These are phyloP conservation scores for Rhynchospora tenuis DNA, from an alignment of 176 grass and related monocot genomes.

Conservation along the genomic window DNA sequence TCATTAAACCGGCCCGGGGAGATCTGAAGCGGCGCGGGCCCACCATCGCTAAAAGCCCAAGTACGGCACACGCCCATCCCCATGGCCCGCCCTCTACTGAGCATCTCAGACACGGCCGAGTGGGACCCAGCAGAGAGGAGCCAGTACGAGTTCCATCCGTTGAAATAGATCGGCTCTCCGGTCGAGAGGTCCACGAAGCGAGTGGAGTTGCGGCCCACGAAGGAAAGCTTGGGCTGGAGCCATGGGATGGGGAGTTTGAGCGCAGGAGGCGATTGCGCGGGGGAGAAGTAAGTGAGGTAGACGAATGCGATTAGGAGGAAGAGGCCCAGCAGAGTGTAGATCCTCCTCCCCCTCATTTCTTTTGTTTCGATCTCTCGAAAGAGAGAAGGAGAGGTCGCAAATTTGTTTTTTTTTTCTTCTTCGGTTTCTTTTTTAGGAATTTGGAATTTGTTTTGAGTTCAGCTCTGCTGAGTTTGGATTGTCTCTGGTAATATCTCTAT, in stretches of 20 bases:
- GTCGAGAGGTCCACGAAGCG: constrained; percentile 51
- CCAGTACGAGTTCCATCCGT: constrained; percentile 99
- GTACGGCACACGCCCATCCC: constrained; percentile 77
- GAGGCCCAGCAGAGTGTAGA: constrained; percentile 57
- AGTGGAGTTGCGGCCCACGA: constrained; percentile 49
- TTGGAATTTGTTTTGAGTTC: neutral
- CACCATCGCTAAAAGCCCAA: constrained; percentile 82
- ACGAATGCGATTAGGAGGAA: constrained; percentile 50
- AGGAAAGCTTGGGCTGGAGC: constrained; percentile 70
- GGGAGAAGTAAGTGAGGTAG: constrained; percentile 53
- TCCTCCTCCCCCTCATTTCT: constrained; percentile 33
- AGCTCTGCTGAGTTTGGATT: neutral
- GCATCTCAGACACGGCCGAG: constrained; percentile 54
- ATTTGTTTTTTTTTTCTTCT: neutral
- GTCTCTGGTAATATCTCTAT: neutral
- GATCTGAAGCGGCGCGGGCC: constrained; percentile 70
- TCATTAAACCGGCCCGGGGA: constrained; percentile 69
- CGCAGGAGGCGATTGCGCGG: neutral
- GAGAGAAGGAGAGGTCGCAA: neutral
- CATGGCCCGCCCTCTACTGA: constrained; percentile 56
- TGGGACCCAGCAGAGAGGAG: constrained; percentile 40
- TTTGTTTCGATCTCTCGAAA: neutral
- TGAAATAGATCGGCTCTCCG: constrained; percentile 60
- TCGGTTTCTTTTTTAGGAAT: neutral
- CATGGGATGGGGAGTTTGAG: constrained; percentile 70